Evolutionary conservation across 148 eudicot species (phyloP).

Genomic region (Rhododendron ovatum): DNA sequence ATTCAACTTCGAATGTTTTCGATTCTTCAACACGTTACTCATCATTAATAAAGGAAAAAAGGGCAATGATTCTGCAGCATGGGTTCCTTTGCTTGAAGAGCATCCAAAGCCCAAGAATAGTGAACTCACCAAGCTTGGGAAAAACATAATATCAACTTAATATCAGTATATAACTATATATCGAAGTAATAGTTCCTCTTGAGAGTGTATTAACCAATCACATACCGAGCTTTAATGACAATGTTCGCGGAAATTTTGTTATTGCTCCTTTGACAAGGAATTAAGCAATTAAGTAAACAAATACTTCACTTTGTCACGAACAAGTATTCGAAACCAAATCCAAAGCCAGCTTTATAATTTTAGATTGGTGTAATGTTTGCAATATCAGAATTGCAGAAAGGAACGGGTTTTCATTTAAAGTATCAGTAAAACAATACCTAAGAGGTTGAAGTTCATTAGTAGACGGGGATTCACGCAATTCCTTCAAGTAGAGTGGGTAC

Average conservation of each 20-base stretch:
- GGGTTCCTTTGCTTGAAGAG: not conserved
- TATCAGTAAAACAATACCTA: constrained; percentile 48
- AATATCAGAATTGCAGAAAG: not conserved
- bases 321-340: not conserved
- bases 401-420: not conserved
- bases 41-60: not conserved
- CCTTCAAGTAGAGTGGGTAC: constrained; percentile 68
- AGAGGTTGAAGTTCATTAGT: constrained; percentile 60
- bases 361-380: not conserved
- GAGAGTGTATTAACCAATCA: not conserved
- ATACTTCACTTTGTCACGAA: not conserved
- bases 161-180: not conserved
- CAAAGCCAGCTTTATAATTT: not conserved
- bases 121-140: not conserved
- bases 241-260: not conserved
- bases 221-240: not conserved
- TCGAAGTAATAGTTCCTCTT: not conserved
- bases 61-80: not conserved
- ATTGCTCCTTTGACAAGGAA: not conserved
- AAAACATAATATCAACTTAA: not conserved
- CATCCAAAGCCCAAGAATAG: not conserved
- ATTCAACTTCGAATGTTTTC: not conserved
- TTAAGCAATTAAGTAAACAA: not conserved
- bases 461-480: constrained; percentile 56
- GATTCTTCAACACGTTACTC: not conserved